Base-by-base conservation (phyloP, 371 early-diverging fungal genomes). In the Choanephora cucurbitarum region DNA sequence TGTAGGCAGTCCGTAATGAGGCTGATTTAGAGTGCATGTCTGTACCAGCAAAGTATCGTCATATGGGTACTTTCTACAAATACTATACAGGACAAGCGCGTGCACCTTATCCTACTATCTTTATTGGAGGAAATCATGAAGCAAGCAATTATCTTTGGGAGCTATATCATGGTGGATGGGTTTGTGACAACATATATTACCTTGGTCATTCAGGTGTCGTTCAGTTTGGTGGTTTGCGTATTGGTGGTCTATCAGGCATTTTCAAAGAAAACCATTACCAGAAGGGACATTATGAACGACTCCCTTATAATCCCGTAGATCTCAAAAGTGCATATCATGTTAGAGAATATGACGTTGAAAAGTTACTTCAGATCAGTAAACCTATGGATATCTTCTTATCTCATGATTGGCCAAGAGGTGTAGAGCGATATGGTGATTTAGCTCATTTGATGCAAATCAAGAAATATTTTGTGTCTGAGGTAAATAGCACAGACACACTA, bases 61-160 rank as follows among this genome's bases (percentile, higher is more conserved):
- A 71, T 17, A 42, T 98, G 14, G 97, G 96, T 10, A 81, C 78
- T 6, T 99, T 99, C 70, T 79, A 90, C 81, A 79, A 94, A 48
- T 99, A 98, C 57, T 98, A 97, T 72, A 83, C 86, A 5, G 96
- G 96, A n/a, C 73, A 83, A 55, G 74, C 70, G 31, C 69, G 54
- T 19, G 94, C 95, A 23, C 96, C 96, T 1, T 70, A 88, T 39
- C 91, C 90, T 1, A 97, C 98, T 2, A 59, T 99, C 1, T 94
- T 98, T 67, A 87, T 99, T 55, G 99, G 99, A 5, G 99, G 99
- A 15, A 99, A 99, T 69, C 99, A 99, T 64, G 99, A 99, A 74
- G 92, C 96, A 0, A 89, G 90, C 34, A 91, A 89, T 62, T 93
- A 96, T 63, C 68, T 96, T 32, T 90, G 90, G 83, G 98, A 99